Evolutionary conservation across 805 yeast species (phyloP).

Genomic region (Starmerella khaoyaiensis): DNA sequence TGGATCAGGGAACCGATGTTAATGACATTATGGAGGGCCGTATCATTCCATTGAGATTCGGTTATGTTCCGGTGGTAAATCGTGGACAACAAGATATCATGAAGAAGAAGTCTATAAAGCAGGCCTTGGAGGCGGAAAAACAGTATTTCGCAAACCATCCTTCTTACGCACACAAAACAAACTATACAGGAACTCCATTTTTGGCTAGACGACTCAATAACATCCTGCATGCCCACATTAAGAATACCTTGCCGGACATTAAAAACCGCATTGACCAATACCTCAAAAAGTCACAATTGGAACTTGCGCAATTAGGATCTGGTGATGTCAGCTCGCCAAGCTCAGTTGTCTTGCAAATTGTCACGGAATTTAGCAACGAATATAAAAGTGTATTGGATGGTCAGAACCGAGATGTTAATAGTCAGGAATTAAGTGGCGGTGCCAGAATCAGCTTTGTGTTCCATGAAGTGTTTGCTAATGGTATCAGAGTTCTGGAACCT

Average conservation of each 20-base stretch:
- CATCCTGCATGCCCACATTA: conserved; percentile 81
- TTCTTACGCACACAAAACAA: conserved; percentile 79
- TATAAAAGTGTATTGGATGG: conserved; percentile 86
- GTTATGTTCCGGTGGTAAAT: conserved; percentile 93
- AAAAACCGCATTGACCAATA: conserved; percentile 80
- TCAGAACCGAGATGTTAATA: conserved; percentile 77
- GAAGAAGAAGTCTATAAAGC: conserved; percentile 69
- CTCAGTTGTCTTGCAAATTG: conserved; percentile 77
- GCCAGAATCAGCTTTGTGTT: conserved; percentile 96
- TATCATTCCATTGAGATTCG: conserved; percentile 87
- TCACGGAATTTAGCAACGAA: conserved; percentile 88
- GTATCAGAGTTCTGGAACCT: conserved; percentile 84
- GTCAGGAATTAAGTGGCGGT: conserved; percentile 90
- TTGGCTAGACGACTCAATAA: conserved; percentile 84
- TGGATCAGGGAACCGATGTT: conserved; percentile 98
- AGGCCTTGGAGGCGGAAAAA: conserved; percentile 73
- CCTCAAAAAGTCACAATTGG: conserved; percentile 71
- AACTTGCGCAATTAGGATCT: conserved; percentile 66
- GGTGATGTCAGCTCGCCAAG: conserved; percentile 70
- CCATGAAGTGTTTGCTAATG: conserved; percentile 92
- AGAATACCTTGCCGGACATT: conserved; percentile 81
- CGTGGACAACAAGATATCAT: conserved; percentile 97
- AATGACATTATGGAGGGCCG: conserved; percentile 90
- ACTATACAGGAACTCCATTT: conserved; percentile 93
- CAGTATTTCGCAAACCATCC: conserved; percentile 76